Evolutionary conservation across 345 rosid species (phyloP).

Genomic region (Camelina hispida): DNA sequence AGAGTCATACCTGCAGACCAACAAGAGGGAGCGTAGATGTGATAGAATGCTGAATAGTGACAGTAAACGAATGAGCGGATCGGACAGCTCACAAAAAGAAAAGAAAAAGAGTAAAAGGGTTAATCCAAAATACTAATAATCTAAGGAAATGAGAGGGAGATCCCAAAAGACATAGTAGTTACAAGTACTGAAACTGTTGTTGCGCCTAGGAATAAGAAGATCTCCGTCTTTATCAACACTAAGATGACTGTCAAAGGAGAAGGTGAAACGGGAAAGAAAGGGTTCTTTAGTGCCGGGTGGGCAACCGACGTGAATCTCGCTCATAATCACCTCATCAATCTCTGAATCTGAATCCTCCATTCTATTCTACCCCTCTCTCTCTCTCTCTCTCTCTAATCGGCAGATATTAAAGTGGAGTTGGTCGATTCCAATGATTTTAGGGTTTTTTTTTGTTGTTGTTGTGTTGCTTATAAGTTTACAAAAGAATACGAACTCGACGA

Average conservation of each 20-base stretch:
- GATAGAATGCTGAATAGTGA: constrained; percentile 71
- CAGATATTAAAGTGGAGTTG: not conserved
- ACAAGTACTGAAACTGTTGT: not conserved
- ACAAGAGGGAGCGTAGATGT: constrained; percentile 74
- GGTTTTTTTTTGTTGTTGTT: too few species aligned
- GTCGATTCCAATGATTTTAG: not conserved
- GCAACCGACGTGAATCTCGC: constrained; percentile 87
- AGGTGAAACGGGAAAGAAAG: constrained; percentile 65
- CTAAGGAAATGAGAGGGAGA: not conserved
- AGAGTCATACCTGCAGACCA: constrained; percentile 73
- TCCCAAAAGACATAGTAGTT: too few species aligned
- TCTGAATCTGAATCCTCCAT: constrained; percentile 39
- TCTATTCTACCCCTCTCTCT: not conserved
- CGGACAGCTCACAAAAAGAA: not conserved
- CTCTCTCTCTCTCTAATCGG: not conserved
- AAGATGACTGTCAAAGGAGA: constrained; percentile 35
- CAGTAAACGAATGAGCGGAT: constrained; percentile 46
- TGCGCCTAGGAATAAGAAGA: constrained; percentile 72
- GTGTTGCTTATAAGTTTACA: too few species aligned
- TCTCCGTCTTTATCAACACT: constrained; percentile 86
- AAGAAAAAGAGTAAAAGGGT: not conserved
- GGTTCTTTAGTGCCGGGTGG: constrained; percentile 63
- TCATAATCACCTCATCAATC: constrained; percentile 65
- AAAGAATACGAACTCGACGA: too few species aligned
- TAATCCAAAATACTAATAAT: too few species aligned